Evolutionary conservation across 805 yeast genomes (phyloP).

Genomic region (Blastobotrys peoriensis): DNA sequence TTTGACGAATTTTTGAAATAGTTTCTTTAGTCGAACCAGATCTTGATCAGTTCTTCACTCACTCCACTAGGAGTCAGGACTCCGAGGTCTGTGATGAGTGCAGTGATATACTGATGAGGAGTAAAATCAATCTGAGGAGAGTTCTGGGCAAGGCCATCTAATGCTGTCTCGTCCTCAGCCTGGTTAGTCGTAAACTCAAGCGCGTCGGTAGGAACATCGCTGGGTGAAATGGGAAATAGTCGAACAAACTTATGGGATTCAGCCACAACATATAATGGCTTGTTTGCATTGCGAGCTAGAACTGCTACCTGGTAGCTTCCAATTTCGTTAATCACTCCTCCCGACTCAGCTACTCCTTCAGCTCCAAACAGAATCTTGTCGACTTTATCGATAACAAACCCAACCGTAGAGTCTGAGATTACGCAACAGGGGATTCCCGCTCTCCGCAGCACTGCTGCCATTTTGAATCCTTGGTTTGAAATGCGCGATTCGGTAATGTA

Average conservation of each 20-base stretch:
- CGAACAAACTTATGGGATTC: slow-evolving; percentile 96
- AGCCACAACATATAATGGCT: slow-evolving; percentile 89
- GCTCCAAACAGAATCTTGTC: slow-evolving; percentile 96
- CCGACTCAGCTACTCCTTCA: slow-evolving; percentile 98
- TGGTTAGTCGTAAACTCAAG: slow-evolving; percentile 37
- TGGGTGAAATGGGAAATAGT: slow-evolving; percentile 88
- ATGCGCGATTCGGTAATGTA: slow-evolving; percentile 93
- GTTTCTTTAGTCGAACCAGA: slow-evolving; percentile 76
- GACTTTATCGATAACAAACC: slow-evolving; percentile 82
- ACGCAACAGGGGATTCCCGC: slow-evolving; percentile 80
- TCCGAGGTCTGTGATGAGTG: slow-evolving; percentile 92
- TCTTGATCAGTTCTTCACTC: slow-evolving; percentile 94
- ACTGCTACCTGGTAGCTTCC: slow-evolving; percentile 96
- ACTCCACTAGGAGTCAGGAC: slow-evolving; percentile 97
- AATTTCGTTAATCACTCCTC: slow-evolving; percentile 88
- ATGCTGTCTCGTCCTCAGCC: slow-evolving; percentile 25
- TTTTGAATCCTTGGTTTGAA: slow-evolving; percentile 61
- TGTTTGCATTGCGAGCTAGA: slow-evolving; percentile 80
- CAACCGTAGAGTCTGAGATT: slow-evolving; percentile 90
- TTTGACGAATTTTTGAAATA: slow-evolving; percentile 10
- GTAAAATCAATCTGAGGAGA: slow-evolving; percentile 82
- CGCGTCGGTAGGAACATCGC: slow-evolving; percentile 69
- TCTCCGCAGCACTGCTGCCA: slow-evolving; percentile 61
- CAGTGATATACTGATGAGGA: slow-evolving; percentile 92
- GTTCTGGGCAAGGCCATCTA: neutral